These are phyloP conservation scores for Wickerhamiella spandovensis DNA, from an alignment of 805 yeast genomes.

Conservation along the genomic window DNA sequence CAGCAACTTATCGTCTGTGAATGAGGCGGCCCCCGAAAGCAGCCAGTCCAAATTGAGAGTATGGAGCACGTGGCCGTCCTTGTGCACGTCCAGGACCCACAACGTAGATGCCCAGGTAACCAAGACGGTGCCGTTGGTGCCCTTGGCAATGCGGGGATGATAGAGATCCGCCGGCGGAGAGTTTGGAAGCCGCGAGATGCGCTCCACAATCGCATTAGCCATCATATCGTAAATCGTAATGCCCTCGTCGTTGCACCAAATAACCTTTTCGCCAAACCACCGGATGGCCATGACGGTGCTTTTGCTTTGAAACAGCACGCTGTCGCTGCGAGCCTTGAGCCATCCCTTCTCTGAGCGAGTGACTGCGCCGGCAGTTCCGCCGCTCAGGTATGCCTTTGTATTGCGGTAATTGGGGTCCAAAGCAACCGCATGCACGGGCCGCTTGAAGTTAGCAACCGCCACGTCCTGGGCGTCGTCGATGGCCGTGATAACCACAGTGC, in stretches of 20 bases:
- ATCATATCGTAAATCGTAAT: conserved; percentile 51
- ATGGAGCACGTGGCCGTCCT: conserved; percentile 2
- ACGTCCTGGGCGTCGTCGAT: conserved; percentile 48
- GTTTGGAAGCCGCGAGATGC: conserved; percentile 43
- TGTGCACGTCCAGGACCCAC: conserved; percentile 40
- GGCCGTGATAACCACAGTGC: conserved; percentile 75
- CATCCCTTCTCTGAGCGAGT: conserved; percentile 65
- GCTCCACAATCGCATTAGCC: conserved; percentile 35
- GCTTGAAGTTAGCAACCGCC: conserved; percentile 62
- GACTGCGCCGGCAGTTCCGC: conserved; percentile 83
- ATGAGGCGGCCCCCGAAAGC: conserved; percentile 68
- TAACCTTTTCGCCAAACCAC: conserved; percentile 40
- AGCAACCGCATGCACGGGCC: conserved; percentile 82
- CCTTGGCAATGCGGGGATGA: conserved; percentile 54
- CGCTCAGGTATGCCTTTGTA: conserved; percentile 59
- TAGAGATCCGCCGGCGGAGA: conserved; percentile 60
- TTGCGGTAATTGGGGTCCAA: conserved; percentile 55
- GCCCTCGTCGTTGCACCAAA: conserved; percentile 82
- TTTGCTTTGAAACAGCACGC: conserved; percentile 32
- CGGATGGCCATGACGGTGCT: conserved; percentile 50
- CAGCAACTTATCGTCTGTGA: conserved; percentile 56
- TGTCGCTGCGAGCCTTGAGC: conserved; percentile 73
- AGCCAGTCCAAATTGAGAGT: conserved; percentile 22
- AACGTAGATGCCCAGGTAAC: conserved; percentile 76
- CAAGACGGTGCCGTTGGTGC: conserved; percentile 52